These are phyloP conservation scores for Beta corolliflora DNA, from an alignment of 179 eudicot species.

Conservation along the genomic window DNA sequence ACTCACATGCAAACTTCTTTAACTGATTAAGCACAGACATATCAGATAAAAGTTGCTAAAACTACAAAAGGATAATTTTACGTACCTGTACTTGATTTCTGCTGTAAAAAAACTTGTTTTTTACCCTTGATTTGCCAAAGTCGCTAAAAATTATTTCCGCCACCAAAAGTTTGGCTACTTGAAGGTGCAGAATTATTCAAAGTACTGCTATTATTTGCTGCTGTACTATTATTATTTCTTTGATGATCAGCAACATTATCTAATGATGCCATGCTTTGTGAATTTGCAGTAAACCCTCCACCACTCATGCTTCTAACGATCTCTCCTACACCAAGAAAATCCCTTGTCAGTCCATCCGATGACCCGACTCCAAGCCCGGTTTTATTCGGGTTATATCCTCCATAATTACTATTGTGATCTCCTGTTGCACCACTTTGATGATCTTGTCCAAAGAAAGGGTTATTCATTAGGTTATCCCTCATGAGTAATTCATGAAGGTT, in stretches of 20 bases:
- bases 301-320: constrained; percentile 56
- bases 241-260: not conserved
- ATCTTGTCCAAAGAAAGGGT: constrained; percentile 25
- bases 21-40: not conserved
- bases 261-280: constrained; percentile 25
- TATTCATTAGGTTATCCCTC: constrained; percentile 31
- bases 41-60: constrained; percentile 3
- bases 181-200: constrained; percentile 8
- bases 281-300: constrained; percentile 28
- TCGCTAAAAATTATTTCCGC: constrained; percentile 34
- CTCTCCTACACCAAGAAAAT: constrained; percentile 56
- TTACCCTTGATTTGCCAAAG: constrained; percentile 12
- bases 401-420: constrained; percentile 27
- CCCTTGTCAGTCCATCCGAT: constrained; percentile 48
- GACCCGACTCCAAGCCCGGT: constrained; percentile 29
- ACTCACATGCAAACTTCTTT: constrained; percentile 24
- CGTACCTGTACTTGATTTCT: constrained; percentile 40
- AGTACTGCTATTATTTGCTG: constrained; percentile 11
- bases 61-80: not conserved
- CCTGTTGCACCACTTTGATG: not conserved
- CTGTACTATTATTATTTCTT: not conserved
- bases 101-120: constrained; percentile 27
- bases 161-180: constrained; percentile 34
- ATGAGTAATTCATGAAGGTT: constrained; percentile 42
- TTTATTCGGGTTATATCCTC: constrained; percentile 32